Conservation (phyloP, 1,139 yeast species). For the Scheffersomyces segobiensis region DNA sequence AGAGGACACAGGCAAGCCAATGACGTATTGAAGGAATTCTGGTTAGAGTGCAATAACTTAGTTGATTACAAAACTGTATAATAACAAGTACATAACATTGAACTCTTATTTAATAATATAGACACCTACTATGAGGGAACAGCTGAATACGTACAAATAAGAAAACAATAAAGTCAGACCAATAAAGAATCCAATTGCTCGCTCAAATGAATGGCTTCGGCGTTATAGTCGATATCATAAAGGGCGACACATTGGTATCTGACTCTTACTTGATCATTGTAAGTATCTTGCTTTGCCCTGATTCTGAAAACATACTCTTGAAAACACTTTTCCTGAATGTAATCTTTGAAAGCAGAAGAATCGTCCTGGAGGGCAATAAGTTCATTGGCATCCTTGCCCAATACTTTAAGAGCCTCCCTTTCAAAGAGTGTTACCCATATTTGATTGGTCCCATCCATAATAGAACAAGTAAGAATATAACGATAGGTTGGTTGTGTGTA, state of each 20-base stretch:
- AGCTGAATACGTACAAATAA: not conserved
- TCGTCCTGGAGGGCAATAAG: conserved; percentile 51
- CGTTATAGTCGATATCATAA: conserved; percentile 55
- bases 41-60: conserved; percentile 59
- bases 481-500: conserved; percentile 73
- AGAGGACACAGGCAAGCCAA: conserved; percentile 65
- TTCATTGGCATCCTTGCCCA: conserved; percentile 73
- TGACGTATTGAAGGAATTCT: conserved; percentile 58
- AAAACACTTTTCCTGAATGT: conserved; percentile 57
- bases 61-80: conserved; percentile 35
- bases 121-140: conserved; percentile 1
- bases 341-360: conserved; percentile 48
- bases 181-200: conserved; percentile 47
- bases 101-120: conserved; percentile 3
- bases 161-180: conserved; percentile 1
- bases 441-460: conserved; percentile 79
- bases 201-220: conserved; percentile 63
- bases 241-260: conserved; percentile 68
- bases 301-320: conserved; percentile 72
- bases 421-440: conserved; percentile 88
- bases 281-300: conserved; percentile 81
- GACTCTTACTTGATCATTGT: conserved; percentile 75
- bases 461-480: conserved; percentile 69
- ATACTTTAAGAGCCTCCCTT: conserved; percentile 69
- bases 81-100: not conserved